Conservation (phyloP, 345 rosid species). For the Salix caprea region DNA sequence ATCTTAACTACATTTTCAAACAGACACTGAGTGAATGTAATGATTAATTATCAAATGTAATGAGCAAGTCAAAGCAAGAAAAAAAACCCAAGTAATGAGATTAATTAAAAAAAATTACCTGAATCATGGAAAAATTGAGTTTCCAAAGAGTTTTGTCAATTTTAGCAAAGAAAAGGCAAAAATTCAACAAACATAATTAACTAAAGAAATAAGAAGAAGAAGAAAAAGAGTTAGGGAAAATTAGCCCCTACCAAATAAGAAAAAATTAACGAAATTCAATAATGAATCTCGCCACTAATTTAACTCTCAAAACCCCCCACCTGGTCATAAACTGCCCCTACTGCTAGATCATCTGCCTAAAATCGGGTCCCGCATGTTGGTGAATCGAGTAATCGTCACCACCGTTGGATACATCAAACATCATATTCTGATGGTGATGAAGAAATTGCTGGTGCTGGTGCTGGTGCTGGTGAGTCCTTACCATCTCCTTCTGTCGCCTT, state of each 20-base stretch:
- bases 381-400: slow-evolving; percentile 84
- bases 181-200: neutral
- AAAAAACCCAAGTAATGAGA: neutral
- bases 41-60: neutral
- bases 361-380: slow-evolving; percentile 78
- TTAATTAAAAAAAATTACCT: neutral
- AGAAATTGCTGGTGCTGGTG: slow-evolving; percentile 14
- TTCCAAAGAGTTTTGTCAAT: slow-evolving; percentile 15
- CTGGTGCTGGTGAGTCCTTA: slow-evolving; percentile 3
- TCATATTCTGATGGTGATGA: slow-evolving; percentile 54
- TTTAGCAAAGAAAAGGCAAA: neutral
- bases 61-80: neutral
- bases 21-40: neutral
- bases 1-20: accelerated
- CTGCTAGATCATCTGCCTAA: slow-evolving; percentile 63
- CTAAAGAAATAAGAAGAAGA: slow-evolving; percentile 13
- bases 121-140: slow-evolving; percentile 24
- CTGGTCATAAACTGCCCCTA: slow-evolving; percentile 1
- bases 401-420: slow-evolving; percentile 62
- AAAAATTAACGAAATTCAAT: slow-evolving; percentile 21
- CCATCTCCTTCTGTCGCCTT: slow-evolving; percentile 28
- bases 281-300: slow-evolving; percentile 21
- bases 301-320: neutral
- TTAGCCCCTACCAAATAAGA: slow-evolving; percentile 18
- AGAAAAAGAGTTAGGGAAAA: slow-evolving; percentile 13